Percentiles rank a stretch among this genome's conserved stretches.
Evolutionary conservation across 2,329 filamentous ascomycete genomes (phyloP).

Genomic region (Pseudohalonectria lignicola): DNA sequence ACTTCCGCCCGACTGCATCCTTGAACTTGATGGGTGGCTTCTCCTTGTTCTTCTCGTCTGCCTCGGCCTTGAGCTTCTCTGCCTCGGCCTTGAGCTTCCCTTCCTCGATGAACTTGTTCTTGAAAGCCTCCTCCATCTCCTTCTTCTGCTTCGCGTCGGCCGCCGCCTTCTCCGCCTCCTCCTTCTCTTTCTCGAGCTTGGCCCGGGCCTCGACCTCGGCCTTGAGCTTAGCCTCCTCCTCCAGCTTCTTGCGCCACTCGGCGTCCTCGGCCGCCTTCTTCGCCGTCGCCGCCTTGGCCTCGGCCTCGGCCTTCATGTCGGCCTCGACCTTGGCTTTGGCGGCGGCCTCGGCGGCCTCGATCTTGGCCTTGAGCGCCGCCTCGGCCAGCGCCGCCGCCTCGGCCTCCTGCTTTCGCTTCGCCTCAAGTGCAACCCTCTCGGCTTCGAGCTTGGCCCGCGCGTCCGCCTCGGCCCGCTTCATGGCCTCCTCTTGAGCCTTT

Average conservation of each 20-base stretch:
- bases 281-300: slow-evolving; percentile 17
- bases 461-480: slow-evolving; percentile 20
- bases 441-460: slow-evolving; percentile 25
- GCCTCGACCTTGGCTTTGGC: slow-evolving; percentile 27
- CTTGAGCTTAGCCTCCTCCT: slow-evolving; percentile 29
- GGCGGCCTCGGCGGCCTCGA: slow-evolving; percentile 30
- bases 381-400: slow-evolving; percentile 32
- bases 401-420: slow-evolving; percentile 28
- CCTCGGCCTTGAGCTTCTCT: slow-evolving; percentile 29
- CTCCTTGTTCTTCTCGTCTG: slow-evolving; percentile 38
- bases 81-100: slow-evolving; percentile 33
- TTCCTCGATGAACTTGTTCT: slow-evolving; percentile 34
- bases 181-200: slow-evolving; percentile 34
- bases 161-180: slow-evolving; percentile 29
- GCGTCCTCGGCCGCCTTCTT: slow-evolving; percentile 20
- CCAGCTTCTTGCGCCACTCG: slow-evolving; percentile 33
- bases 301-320: slow-evolving; percentile 22
- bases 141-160: slow-evolving; percentile 38
- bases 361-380: slow-evolving; percentile 19
- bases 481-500: slow-evolving; percentile 18
- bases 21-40: slow-evolving; percentile 80
- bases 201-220: slow-evolving; percentile 28
- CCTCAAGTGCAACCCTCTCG: slow-evolving; percentile 27
- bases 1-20: slow-evolving; percentile 83
- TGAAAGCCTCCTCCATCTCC: slow-evolving; percentile 45